Conservation (phyloP, 176 grass and related monocot species). For the Poa pratensis region DNA sequence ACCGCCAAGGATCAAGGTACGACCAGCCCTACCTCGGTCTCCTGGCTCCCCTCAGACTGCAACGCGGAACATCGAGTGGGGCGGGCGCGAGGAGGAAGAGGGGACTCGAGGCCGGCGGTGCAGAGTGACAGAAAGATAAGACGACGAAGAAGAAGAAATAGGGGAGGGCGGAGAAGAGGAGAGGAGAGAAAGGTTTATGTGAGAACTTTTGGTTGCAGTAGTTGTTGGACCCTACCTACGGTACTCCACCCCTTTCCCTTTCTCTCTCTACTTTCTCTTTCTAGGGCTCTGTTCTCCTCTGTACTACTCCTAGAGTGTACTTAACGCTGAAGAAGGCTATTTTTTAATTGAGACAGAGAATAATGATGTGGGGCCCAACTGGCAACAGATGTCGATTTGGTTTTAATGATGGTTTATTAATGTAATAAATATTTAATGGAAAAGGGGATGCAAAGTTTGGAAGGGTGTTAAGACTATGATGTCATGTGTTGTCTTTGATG, state of each 20-base stretch:
- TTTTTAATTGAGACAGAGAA: slow-evolving; percentile 24
- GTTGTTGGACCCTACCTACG: slow-evolving; percentile 13
- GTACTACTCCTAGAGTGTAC: not conserved
- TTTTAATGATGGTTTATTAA: slow-evolving; percentile 1
- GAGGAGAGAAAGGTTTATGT: slow-evolving; percentile 45
- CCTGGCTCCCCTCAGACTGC: slow-evolving; percentile 17
- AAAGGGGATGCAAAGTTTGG: not conserved
- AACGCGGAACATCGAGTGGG: slow-evolving; percentile 19
- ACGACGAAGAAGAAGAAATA: slow-evolving; percentile 41
- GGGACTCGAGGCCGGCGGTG: slow-evolving; percentile 28
- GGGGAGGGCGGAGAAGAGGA: not conserved
- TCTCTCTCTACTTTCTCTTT: slow-evolving; percentile 41
- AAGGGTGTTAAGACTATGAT: slow-evolving; percentile 36
- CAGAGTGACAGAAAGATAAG: slow-evolving; percentile 27
- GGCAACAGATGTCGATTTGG: slow-evolving; percentile 30
- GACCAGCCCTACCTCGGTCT: slow-evolving; percentile 24
- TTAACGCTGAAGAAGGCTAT: not conserved
- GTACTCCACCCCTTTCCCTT: not conserved
- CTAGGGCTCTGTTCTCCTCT: slow-evolving; percentile 19
- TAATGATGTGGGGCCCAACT: slow-evolving; percentile 41
- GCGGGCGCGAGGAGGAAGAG: slow-evolving; percentile 3
- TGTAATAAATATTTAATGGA: not conserved
- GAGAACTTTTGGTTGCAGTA: slow-evolving; percentile 27
- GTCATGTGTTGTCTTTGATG: slow-evolving; percentile 37
- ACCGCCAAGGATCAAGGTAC: slow-evolving; percentile 29